A percentile compares a stretch with the other conserved stretches of the same genome.
Evolutionary conservation across 306 rosid species (phyloP).

Genomic region (Mimosa bimucronata): DNA sequence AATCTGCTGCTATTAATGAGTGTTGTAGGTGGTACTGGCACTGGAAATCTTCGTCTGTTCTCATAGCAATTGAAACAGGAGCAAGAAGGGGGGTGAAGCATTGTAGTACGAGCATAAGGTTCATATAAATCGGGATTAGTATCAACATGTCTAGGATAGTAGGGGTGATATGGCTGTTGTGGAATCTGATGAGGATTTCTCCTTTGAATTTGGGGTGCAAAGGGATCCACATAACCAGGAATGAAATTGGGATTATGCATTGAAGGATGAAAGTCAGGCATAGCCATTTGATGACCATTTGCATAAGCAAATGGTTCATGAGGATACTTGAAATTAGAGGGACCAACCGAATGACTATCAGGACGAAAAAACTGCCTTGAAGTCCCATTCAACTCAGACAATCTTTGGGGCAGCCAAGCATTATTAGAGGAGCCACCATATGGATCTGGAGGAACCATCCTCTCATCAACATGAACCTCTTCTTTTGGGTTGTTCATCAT

Average conservation of each 20-base stretch:
- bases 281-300: slow-evolving; percentile 61
- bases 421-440: slow-evolving; percentile 55
- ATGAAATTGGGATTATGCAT: slow-evolving; percentile 60
- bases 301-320: slow-evolving; percentile 60
- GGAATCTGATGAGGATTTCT: slow-evolving; percentile 63
- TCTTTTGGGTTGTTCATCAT: slow-evolving; percentile 61
- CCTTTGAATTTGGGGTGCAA: slow-evolving; percentile 57
- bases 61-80: slow-evolving; percentile 83
- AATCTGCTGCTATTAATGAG: slow-evolving; percentile 65
- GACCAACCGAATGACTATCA: slow-evolving; percentile 60
- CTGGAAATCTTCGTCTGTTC: slow-evolving; percentile 55
- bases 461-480: slow-evolving; percentile 54
- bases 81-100: slow-evolving; percentile 80
- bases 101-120: slow-evolving; percentile 55
- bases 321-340: slow-evolving; percentile 55
- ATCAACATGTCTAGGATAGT: slow-evolving; percentile 63
- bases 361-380: slow-evolving; percentile 54
- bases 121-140: slow-evolving; percentile 58
- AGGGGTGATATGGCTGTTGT: slow-evolving; percentile 66
- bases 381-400: slow-evolving; percentile 60
- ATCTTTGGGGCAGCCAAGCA: slow-evolving; percentile 59
- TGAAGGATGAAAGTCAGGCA: slow-evolving; percentile 58
- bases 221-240: slow-evolving; percentile 69
- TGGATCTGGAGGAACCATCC: slow-evolving; percentile 66
- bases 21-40: slow-evolving; percentile 54